Conservation (phyloP, 768 basidiomycete species). For the Xanthoconium purpureum region DNA sequence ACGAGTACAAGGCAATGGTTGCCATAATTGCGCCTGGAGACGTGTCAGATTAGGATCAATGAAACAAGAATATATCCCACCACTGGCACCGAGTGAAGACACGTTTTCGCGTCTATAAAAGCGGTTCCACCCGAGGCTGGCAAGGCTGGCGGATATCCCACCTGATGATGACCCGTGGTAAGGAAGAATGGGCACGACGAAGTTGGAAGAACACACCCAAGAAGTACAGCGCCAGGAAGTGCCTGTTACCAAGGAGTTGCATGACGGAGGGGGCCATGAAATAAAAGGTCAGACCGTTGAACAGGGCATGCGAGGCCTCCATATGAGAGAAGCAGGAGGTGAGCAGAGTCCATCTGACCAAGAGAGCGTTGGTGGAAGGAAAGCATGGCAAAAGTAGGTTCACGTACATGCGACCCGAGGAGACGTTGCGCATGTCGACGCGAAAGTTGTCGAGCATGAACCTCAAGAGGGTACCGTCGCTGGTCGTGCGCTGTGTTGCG, state of each 20-base stretch:
- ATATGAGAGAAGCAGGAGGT: conserved; percentile 72
- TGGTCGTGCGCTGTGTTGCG: conserved; percentile 34
- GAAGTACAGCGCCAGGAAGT: conserved; percentile 72
- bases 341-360: conserved; percentile 66
- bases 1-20: conserved; percentile 68
- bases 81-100: conserved; percentile 68
- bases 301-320: conserved; percentile 56
- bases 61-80: conserved; percentile 35
- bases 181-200: neutral
- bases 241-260: conserved; percentile 56
- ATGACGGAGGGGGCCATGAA: conserved; percentile 72
- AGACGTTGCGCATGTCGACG: conserved; percentile 56
- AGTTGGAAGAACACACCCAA: conserved; percentile 44
- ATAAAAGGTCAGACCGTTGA: conserved; percentile 76
- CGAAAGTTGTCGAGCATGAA: conserved; percentile 65
- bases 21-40: conserved; percentile 66
- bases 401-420: conserved; percentile 62
- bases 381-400: neutral
- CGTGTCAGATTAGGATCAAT: neutral
- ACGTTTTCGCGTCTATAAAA: conserved; percentile 27
- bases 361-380: neutral
- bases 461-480: conserved; percentile 39
- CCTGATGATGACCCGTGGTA: conserved; percentile 37
- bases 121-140: conserved; percentile 46
- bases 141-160: conserved; percentile 54